Conservation (phyloP, 805 yeast genomes). For the Cyberlindnera mycetangii region DNA sequence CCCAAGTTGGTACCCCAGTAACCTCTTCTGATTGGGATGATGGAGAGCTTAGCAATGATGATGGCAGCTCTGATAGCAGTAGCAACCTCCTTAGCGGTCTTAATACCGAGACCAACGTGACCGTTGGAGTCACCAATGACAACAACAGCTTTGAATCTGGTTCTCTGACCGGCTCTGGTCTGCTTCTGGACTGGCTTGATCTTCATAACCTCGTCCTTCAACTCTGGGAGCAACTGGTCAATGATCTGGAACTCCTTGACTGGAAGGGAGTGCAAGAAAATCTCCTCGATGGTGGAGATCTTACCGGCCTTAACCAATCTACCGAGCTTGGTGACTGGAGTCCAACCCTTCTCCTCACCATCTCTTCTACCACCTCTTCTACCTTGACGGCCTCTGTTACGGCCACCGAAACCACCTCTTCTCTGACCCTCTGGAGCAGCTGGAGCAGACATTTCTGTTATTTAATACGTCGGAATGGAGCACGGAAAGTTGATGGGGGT, state of each 20-base stretch:
- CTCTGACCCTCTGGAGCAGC: conserved; percentile 36
- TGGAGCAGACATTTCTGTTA: conserved; percentile 40
- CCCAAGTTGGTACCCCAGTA: conserved; percentile 99
- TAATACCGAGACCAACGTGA: conserved; percentile 99
- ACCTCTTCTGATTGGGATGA: conserved; percentile 99
- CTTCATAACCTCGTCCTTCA: conserved; percentile 99
- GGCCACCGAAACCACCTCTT: conserved; percentile 53
- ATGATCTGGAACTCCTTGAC: conserved; percentile 99
- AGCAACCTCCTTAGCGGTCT: conserved; percentile 99
- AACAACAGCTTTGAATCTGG: conserved; percentile 99
- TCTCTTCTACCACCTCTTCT: conserved; percentile 80
- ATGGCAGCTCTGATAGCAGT: conserved; percentile 99
- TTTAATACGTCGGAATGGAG: conserved; percentile 42
- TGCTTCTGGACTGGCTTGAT: conserved; percentile 99
- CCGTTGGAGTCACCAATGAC: conserved; percentile 99
- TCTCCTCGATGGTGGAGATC: conserved; percentile 94
- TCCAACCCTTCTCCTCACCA: conserved; percentile 98
- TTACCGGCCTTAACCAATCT: conserved; percentile 99
- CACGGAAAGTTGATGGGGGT: conserved; percentile 54
- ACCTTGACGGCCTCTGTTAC: conserved; percentile 56
- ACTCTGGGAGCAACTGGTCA: conserved; percentile 91
- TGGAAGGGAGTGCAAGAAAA: conserved; percentile 98
- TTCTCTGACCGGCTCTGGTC: conserved; percentile 99
- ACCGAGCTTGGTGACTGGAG: conserved; percentile 99
- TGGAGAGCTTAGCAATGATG: conserved; percentile 97